A percentile compares a stretch with the other conserved stretches of the same genome.
phyloP scores from a whole-genome alignment of 768 basidiomycete genomes.

The Sarcomyxa edulis region DNA sequence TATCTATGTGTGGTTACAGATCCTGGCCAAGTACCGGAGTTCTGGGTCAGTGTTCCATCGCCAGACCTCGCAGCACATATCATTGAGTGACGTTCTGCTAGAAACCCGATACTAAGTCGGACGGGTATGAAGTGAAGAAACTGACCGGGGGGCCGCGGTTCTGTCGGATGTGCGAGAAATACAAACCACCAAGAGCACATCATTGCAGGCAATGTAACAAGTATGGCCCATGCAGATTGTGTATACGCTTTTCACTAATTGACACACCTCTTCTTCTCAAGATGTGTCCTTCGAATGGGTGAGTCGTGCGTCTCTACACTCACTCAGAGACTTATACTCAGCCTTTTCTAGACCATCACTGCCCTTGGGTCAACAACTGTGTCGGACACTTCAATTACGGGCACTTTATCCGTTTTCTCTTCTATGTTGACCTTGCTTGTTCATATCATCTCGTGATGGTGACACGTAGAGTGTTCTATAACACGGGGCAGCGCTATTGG shows the following conservation, averaged over 20 bases:
- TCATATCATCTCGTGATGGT: constrained; percentile 86
- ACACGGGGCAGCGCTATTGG: constrained; percentile 42
- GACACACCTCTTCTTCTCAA: constrained; percentile 19
- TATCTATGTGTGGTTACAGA: constrained; percentile 76
- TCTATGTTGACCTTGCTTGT: constrained; percentile 89
- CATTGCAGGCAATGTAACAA: constrained; percentile 88
- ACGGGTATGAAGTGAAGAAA: constrained; percentile 89
- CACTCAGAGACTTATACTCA: constrained; percentile 5
- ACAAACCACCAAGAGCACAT: constrained; percentile 87
- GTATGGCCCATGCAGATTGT: constrained; percentile 32
- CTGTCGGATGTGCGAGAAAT: constrained; percentile 81
- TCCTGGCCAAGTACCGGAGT: constrained; percentile 75
- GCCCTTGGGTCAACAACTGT: constrained; percentile 93
- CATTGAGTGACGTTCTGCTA: constrained; percentile 23
- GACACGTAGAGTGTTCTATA: constrained; percentile 51
- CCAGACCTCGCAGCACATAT: background rate
- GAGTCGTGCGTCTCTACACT: constrained; percentile 14
- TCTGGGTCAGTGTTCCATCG: constrained; percentile 54
- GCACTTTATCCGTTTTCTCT: constrained; percentile 85
- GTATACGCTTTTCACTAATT: background rate
- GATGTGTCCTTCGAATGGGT: constrained; percentile 91
- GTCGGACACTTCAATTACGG: constrained; percentile 91
- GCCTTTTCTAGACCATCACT: constrained; percentile 67
- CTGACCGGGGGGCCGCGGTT: constrained; percentile 77
- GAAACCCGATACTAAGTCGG: constrained; percentile 69